These are phyloP conservation scores for Penicillium sumatraense DNA, from an alignment of 2,329 filamentous ascomycete species.

Conservation along the genomic window DNA sequence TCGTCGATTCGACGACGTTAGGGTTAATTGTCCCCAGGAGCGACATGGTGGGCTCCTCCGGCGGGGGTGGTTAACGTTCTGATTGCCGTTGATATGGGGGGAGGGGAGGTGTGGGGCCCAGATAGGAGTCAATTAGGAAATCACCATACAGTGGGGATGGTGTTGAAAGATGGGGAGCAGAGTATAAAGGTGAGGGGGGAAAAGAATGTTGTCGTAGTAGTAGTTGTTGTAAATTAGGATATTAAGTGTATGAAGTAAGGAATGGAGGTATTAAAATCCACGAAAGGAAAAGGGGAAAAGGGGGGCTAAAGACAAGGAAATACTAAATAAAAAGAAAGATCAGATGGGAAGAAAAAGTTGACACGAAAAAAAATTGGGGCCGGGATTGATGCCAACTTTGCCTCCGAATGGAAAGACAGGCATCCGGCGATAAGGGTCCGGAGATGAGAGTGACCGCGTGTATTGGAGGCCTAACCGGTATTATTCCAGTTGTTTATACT, in stretches of 20 bases:
- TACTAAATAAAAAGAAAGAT: conserved; percentile 6
- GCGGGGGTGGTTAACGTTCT: background rate
- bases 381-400: conserved; percentile 11
- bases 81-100: background rate
- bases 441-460: background rate
- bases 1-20: conserved; percentile 25
- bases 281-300: background rate
- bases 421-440: conserved; percentile 24
- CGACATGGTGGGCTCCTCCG: conserved; percentile 34
- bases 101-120: background rate
- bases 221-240: background rate
- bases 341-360: background rate
- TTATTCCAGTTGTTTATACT: too few species aligned
- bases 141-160: conserved; percentile 11
- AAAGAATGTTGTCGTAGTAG: background rate
- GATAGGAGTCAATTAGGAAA: conserved; percentile 4
- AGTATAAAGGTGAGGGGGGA: background rate
- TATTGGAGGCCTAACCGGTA: conserved; percentile 1
- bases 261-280: conserved; percentile 1
- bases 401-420: conserved; percentile 15
- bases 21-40: conserved; percentile 40
- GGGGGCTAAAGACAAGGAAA: conserved; percentile 3
- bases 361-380: conserved; percentile 13
- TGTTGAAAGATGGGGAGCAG: background rate
- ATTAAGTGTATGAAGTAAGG: conserved; percentile 1